These are phyloP conservation scores for Coniferiporia weirii DNA, from an alignment of 1,284 basidiomycete species.

Conservation along the genomic window DNA sequence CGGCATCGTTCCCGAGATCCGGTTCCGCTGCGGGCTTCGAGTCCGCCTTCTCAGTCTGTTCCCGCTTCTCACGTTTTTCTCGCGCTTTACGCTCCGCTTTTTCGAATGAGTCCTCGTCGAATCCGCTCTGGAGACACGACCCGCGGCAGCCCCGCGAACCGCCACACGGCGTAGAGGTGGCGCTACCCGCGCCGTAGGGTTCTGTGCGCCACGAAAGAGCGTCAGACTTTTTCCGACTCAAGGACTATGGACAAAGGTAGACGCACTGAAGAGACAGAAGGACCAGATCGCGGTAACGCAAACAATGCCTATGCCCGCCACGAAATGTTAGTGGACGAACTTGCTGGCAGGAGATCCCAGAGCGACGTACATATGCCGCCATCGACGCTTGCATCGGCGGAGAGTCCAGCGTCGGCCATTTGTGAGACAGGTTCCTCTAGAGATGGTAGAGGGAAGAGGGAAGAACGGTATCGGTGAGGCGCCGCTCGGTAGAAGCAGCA, in stretches of 20 bases:
- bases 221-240: background rate
- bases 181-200: constrained; percentile 2
- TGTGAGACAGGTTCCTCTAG: no score
- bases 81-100: constrained; percentile 11
- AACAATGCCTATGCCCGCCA: background rate
- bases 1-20: background rate
- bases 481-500: no score
- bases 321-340: background rate
- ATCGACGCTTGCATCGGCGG: no score
- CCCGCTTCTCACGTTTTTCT: background rate
- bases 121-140: constrained; percentile 11
- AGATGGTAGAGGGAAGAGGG: no score
- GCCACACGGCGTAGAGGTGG: constrained; percentile 11
- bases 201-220: background rate
- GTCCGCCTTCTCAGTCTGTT: background rate
- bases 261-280: constrained; percentile 1
- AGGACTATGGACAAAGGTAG: background rate
- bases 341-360: no score
- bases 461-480: no score
- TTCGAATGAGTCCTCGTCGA: constrained; percentile 14
- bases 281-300: background rate
- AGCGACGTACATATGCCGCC: no score
- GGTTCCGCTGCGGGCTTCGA: background rate
- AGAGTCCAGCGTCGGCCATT: no score
- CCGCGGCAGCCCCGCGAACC: constrained; percentile 15